Conservation (phyloP, 352 stramenopile genomes). For the Pythium pectinolyticum region DNA sequence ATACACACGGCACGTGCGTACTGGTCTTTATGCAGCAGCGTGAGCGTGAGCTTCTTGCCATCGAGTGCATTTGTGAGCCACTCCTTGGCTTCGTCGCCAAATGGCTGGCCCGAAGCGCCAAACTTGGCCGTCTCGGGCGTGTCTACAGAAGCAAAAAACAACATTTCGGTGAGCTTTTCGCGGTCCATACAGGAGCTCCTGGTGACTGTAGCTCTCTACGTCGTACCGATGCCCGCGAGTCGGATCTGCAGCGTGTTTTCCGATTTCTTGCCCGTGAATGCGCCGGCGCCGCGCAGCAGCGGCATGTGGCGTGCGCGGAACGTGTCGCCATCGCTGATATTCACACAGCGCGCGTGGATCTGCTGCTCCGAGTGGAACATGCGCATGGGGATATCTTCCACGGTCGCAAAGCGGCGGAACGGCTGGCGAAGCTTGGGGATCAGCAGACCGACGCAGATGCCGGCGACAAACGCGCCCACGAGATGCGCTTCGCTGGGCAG, state of each 20-base stretch:
- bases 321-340: constrained; percentile 80
- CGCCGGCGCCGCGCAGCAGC: constrained; percentile 39
- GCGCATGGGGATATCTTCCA: constrained; percentile 74
- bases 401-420: constrained; percentile 72
- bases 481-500: constrained; percentile 44
- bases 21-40: constrained; percentile 83
- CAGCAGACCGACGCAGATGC: constrained; percentile 55
- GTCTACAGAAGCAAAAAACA: constrained; percentile 37
- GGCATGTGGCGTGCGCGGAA: constrained; percentile 75
- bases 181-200: too few species aligned
- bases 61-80: constrained; percentile 57
- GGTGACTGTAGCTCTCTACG: too few species aligned
- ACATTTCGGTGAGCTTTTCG: too few species aligned
- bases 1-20: constrained; percentile 81
- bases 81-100: constrained; percentile 76
- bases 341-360: constrained; percentile 53
- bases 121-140: constrained; percentile 88
- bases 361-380: constrained; percentile 67
- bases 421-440: constrained; percentile 56
- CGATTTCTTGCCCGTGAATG: constrained; percentile 58
- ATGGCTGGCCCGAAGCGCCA: constrained; percentile 70
- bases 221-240: constrained; percentile 73
- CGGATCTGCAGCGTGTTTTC: constrained; percentile 86
- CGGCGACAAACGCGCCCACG: constrained; percentile 50
- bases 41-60: constrained; percentile 61